Evolutionary conservation across 2,329 filamentous ascomycete genomes (phyloP).

Genomic region (Fusarium setosum): DNA sequence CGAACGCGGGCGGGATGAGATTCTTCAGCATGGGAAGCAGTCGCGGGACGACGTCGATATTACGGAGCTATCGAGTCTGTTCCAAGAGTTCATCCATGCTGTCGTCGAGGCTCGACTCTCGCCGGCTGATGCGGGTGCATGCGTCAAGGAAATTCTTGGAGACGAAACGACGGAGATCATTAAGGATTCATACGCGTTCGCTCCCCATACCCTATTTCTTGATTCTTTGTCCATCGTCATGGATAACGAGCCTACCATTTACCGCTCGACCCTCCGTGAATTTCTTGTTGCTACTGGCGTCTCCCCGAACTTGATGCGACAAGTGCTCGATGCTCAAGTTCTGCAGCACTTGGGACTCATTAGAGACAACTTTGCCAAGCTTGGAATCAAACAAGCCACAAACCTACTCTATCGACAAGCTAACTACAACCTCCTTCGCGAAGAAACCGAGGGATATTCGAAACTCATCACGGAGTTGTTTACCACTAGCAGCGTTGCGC

Average conservation of each 20-base stretch:
- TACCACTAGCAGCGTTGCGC: conserved; percentile 81
- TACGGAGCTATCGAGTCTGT: conserved; percentile 75
- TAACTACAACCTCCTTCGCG: conserved; percentile 94
- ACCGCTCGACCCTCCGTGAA: conserved; percentile 66
- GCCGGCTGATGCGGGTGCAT: conserved; percentile 75
- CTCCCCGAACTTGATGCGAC: conserved; percentile 77
- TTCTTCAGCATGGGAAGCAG: conserved; percentile 73
- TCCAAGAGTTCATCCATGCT: conserved; percentile 86
- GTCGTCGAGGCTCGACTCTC: conserved; percentile 76
- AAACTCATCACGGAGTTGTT: conserved; percentile 97
- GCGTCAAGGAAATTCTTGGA: conserved; percentile 79
- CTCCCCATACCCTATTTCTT: conserved; percentile 79
- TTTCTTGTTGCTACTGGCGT: conserved; percentile 81
- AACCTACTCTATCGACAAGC: conserved; percentile 95
- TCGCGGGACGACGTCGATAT: conserved; percentile 76
- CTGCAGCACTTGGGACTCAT: conserved; percentile 83
- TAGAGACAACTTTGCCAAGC: conserved; percentile 83
- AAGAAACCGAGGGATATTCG: conserved; percentile 96
- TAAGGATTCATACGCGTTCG: conserved; percentile 64
- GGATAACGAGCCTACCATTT: conserved; percentile 71
- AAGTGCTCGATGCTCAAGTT: conserved; percentile 82
- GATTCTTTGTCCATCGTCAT: conserved; percentile 85
- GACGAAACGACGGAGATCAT: conserved; percentile 63
- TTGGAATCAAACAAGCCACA: conserved; percentile 90
- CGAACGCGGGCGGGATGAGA: conserved; percentile 71